Base-by-base conservation (phyloP, 2,329 filamentous ascomycete species). In the Ophiosphaerella korrae region DNA sequence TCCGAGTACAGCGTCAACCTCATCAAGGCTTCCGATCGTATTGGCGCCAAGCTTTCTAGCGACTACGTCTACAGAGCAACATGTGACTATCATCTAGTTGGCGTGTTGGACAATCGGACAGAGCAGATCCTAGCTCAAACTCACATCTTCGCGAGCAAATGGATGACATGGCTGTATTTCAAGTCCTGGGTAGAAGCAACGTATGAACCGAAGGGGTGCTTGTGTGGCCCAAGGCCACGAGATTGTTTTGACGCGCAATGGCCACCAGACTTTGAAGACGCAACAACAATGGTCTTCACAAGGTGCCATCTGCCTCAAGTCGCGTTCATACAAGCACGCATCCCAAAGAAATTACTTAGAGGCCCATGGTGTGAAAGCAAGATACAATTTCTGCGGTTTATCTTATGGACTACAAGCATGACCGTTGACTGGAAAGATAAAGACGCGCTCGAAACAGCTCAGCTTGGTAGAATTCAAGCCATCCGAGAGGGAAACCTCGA, bases 1-100 rank as follows among this genome's bases (percentile, higher is more conserved):
- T 75, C 76, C 5, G 62, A 35, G 7, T 60, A 77, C 21, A 80
- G 82, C 53, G 55, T 78, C 29, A 75, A 78, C 33, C 61, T 48
- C 74, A 74, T 36, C 63, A 67, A 6, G 55, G 63, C 36, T 5
- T 82, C 80, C 0, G 67, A 66, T 0, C 53, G 65, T 9, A 60
- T 83, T 8, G 73, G 71, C n/a, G 43, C 56, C 3, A 62, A 60
- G 31, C 62, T 73, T 12, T 68, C 70, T 3, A 55, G 55, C 26
- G 43, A 58, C 1, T 63, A 63, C 47, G 46, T 64, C 23, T 71
- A 70, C 45, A 33, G 61, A 16, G 48, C 51, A 2, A 47, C 60
- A 3, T 71, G 68, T 54, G 53, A 58, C n/a, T 39, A 65, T 31
- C 63, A 66, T 29, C 52, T 72, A 13, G 63, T 48, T 3, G 37